These are phyloP conservation scores for Fragaria ananassa DNA, from an alignment of 306 rosid species.

Conservation along the genomic window DNA sequence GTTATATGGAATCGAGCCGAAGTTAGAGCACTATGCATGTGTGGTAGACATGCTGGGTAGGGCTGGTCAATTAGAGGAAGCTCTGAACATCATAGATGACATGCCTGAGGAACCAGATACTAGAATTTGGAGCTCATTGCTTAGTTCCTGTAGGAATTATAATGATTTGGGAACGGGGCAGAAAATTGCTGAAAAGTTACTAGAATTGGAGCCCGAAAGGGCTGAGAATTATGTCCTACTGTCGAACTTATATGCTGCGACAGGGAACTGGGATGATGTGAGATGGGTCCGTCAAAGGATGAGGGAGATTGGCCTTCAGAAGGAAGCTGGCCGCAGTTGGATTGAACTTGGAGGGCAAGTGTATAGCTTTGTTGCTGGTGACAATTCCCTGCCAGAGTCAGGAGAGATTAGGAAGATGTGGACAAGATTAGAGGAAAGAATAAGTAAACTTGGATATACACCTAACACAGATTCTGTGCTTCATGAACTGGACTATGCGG, in stretches of 20 bases:
- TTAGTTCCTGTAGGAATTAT: conserved; percentile 66
- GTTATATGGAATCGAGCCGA: conserved; percentile 50
- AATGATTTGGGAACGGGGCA: conserved; percentile 57
- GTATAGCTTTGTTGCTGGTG: conserved; percentile 63
- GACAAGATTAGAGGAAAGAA: conserved; percentile 58
- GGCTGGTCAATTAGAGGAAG: conserved; percentile 59
- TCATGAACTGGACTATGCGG: conserved; percentile 68
- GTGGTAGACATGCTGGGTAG: conserved; percentile 82
- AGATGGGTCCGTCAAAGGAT: conserved; percentile 58
- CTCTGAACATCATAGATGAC: conserved; percentile 52
- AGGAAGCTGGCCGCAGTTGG: conserved; percentile 82
- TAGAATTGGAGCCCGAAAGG: conserved; percentile 55
- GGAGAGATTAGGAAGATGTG: conserved; percentile 51
- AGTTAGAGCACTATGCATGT: conserved; percentile 75
- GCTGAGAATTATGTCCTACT: conserved; percentile 61
- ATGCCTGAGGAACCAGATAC: conserved; percentile 74
- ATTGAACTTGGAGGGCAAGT: conserved; percentile 71
- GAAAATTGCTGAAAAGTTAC: conserved; percentile 43
- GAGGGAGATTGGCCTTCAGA: conserved; percentile 63
- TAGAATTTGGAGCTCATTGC: conserved; percentile 75
- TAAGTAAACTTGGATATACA: conserved; percentile 61
- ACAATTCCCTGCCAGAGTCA: conserved; percentile 32
- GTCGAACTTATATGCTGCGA: conserved; percentile 67
- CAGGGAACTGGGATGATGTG: conserved; percentile 73
- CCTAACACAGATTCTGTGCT: conserved; percentile 71